A percentile compares a stretch with the other conserved stretches of the same genome.
Evolutionary conservation across 208 protist genomes (phyloP).

Genomic region (Trypanosoma grayi): DNA sequence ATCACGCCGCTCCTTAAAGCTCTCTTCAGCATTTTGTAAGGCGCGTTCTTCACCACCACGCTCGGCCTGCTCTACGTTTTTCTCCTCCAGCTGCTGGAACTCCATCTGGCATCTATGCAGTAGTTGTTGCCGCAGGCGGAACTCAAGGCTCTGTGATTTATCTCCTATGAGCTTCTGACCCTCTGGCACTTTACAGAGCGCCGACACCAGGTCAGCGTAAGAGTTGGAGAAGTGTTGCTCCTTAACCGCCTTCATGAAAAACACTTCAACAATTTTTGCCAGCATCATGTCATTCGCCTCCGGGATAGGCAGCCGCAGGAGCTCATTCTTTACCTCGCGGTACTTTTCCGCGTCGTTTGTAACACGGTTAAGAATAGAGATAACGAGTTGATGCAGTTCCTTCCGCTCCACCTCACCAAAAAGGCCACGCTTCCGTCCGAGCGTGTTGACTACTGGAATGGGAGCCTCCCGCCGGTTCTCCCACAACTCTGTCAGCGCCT

Average conservation of each 20-base stretch:
- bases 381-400: slow-evolving; percentile 75
- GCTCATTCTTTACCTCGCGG: slow-evolving; percentile 79
- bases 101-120: slow-evolving; percentile 65
- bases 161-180: slow-evolving; percentile 59
- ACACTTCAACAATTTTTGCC: slow-evolving; percentile 67
- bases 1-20: slow-evolving; percentile 54
- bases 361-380: slow-evolving; percentile 83
- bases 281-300: slow-evolving; percentile 71
- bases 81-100: slow-evolving; percentile 36
- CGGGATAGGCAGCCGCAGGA: slow-evolving; percentile 79
- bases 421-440: slow-evolving; percentile 54
- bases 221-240: slow-evolving; percentile 71
- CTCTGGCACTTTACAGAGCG: slow-evolving; percentile 57
- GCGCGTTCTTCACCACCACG: slow-evolving; percentile 24
- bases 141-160: slow-evolving; percentile 60
- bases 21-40: slow-evolving; percentile 21
- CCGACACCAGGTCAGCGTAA: slow-evolving; percentile 71
- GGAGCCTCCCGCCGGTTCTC: slow-evolving; percentile 65
- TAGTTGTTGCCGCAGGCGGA: slow-evolving; percentile 65
- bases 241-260: slow-evolving; percentile 75
- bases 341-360: slow-evolving; percentile 76
- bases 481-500: slow-evolving; percentile 57
- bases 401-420: slow-evolving; percentile 73
- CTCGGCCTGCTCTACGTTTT: slow-evolving; percentile 25
- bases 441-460: slow-evolving; percentile 45